Base-by-base conservation (phyloP, 2,329 filamentous ascomycete genomes). In the Trichoderma sp. region DNA sequence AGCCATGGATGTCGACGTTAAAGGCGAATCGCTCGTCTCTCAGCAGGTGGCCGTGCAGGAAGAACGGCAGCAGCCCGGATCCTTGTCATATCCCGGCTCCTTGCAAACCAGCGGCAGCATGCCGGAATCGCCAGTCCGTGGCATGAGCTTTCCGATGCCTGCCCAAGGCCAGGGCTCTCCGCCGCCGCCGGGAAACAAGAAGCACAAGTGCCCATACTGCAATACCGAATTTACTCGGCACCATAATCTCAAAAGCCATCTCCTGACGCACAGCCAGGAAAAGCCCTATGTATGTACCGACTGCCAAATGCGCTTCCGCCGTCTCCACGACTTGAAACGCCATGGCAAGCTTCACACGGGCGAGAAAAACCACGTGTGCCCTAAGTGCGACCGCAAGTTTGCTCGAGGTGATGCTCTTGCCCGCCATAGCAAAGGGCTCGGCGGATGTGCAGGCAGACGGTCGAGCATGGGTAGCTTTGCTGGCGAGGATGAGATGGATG, bases 291-390 rank as follows among this genome's bases (percentile, higher is more conserved):
- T 95, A 32, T 99, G 95, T 77, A 90, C 92, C 70, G 93, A 92
- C n/a, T 99, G 95, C 78, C 88, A 94, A 73, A 92, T 95, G 78
- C 89, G 94, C 63, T 99, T 99, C 79, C 88, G 95, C 66, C 89
- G 95, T 71, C 84, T 98, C 61, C 95, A 99, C 77, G 95, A 99
- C 76, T 81, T 99, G 72, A 99, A 99, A 82, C 89, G 95, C 48
- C 95, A 99, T 78, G 93, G 91, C 71, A 99, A 99, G 80, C 86
- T 99, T 25, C 95, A 99, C 76, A 98, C 94, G 0, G 95, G 95
- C 66, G 95, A 99, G 81, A 90, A 96, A 75, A 94, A 94, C 13
- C 95, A 99, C 74, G 91, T 95, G 10, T 99, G 95, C 75, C 91
- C 92, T 48, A 97, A 96, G 77, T 99, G 95, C 77, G 93, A 96